Evolutionary conservation across 805 yeast species (phyloP).

Genomic region (Metschnikowia santaceciliae): DNA sequence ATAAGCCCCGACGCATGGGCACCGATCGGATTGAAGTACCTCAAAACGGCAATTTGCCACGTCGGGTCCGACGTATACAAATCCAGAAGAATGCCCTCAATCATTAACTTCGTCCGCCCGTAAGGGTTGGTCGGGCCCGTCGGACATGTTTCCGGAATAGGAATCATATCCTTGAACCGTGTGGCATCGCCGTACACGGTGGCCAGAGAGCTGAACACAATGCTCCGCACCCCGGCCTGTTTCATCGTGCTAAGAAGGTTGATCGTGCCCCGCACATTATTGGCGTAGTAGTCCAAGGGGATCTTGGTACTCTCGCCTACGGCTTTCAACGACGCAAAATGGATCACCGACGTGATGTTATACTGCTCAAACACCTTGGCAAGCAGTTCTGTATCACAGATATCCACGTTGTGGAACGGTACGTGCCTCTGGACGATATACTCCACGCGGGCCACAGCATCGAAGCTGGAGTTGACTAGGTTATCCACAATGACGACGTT

Average conservation of each 20-base stretch:
- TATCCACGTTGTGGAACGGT: constrained; percentile 56
- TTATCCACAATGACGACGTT: constrained; percentile 74
- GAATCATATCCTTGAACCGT: constrained; percentile 65
- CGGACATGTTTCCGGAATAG: constrained; percentile 76
- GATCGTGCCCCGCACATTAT: constrained; percentile 64
- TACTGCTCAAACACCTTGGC: constrained; percentile 45
- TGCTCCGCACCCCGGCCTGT: constrained; percentile 40
- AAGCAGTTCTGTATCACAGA: constrained; percentile 47
- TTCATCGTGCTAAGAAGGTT: constrained; percentile 53
- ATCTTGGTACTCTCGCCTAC: constrained; percentile 72
- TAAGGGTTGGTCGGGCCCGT: constrained; percentile 74
- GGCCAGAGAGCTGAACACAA: constrained; percentile 77
- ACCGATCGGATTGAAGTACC: constrained; percentile 83
- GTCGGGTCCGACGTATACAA: constrained; percentile 40
- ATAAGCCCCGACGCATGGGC: constrained; percentile 79
- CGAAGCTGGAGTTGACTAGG: constrained; percentile 61
- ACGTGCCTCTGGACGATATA: constrained; percentile 46
- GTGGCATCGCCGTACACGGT: constrained; percentile 84
- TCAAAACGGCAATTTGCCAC: constrained; percentile 58
- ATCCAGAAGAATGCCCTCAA: constrained; percentile 61
- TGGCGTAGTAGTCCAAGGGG: constrained; percentile 65
- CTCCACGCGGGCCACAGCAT: constrained; percentile 62
- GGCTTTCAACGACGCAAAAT: constrained; percentile 80
- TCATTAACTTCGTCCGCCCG: constrained; percentile 65
- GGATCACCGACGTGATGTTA: constrained; percentile 58